Base-by-base conservation (phyloP, 2,329 filamentous ascomycete genomes). In the Monilinia vaccinii-corymbosi region DNA sequence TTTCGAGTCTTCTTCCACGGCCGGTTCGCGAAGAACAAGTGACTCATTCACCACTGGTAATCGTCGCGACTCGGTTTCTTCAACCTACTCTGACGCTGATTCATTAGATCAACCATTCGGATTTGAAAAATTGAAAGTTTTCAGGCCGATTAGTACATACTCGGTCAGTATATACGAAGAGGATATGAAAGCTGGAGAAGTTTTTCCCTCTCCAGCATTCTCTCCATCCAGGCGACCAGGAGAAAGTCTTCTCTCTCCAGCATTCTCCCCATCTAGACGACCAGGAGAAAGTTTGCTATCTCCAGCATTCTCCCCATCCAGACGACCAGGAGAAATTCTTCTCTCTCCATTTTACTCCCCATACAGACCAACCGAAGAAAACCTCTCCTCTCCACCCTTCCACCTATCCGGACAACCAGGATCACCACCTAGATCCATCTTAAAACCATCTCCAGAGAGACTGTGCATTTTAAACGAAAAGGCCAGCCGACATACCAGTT, bases 71-170 rank as follows among this genome's bases (percentile, higher is more conserved):
- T 60, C 57, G 4, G n/a, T 36, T 4, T 38, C 49, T 16, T 48
- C 57, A 4, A 14, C 14, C 3, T 55, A 60, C 18, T 55, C 42
- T 13, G 42, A 55, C 23, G 49, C 25, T 11, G 42, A 46, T 14
- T 55, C 25, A 4, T 25, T 46, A 2, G 31, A 55, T 6, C 36
- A 46, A 31, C 28, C 38, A 23, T 44, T 44, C 14, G 28, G 18
- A 23, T 18, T 34, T n/a, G 40, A 55, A 32, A 38, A 14, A 47
- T 38, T 49, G 23, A 36, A 16, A 31, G 31, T 32, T 3, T 42
- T 25, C 25, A 55, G 49, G 31, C 58, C 65, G 3, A 63, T 61
- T n/a, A 66, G 60, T 55, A 36, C 62, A 13, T 70, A 64, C 58
- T 63, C 63, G 1, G 58, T 53, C 18, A 65, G 59, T 31, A 53